Base-by-base conservation (phyloP, 2,329 filamentous ascomycete genomes). In the Sclerotinia spermophila region DNA sequence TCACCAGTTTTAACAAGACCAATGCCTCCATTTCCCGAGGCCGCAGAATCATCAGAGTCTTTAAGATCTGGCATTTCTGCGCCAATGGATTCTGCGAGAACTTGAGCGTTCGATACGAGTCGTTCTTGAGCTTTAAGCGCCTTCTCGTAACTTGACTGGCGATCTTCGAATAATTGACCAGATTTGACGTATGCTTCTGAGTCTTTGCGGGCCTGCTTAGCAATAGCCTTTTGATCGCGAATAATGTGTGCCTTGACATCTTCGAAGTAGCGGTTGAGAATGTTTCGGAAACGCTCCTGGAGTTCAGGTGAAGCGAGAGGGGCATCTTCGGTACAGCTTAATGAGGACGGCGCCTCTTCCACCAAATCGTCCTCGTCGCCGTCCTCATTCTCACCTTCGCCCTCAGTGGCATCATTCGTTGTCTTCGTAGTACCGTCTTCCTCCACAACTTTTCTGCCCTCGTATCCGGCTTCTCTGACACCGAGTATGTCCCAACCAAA, bases 161-260 rank as follows among this genome's bases (percentile, higher is more conserved):
- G 91, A 78, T 99, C 96, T 79, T 99, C 96, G 74, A 99, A 98
- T 7, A 99, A 95, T 79, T 99, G 96, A 2, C 96, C 96, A 51
- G 96, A 98, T 78, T 97, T 97, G 77, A 99, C 95, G 77, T 99
- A 99, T 8, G 95, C 96, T 81, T 99, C 96, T 0, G 96, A 95
- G 81, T 99, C 99, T 76, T 95, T 94, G 73, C 94, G 92, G 68
- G 92, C 93, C 82, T 99, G 96, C 38, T 87, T 89, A 68, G 90
- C 87, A 55, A 99, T 90, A 55, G 92, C 90, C 80, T 97, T 96
- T 79, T 99, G 96, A 77, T 98, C 94, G n/a, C 92, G 90, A 42
- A 94, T 81, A 42, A 99, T 86, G 78, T 98, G 96, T 24, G 86
- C 84, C 78, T 97, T 97, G 75, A 98, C 92, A 79, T 97, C 94